phyloP scores from a whole-genome alignment of 176 grass and related monocot genomes.

The Aegilops longissima region DNA sequence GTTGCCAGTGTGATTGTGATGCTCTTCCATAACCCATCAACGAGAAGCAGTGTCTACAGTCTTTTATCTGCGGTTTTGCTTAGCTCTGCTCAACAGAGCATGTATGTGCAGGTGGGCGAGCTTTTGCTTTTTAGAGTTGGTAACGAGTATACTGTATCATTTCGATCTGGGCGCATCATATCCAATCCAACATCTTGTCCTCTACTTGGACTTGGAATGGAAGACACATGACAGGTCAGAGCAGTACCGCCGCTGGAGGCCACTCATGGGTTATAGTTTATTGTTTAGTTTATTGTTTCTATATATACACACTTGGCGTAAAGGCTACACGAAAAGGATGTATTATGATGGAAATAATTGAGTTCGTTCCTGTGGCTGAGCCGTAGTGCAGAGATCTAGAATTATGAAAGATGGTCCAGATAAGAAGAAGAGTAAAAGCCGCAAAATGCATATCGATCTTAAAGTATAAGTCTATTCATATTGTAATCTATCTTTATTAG shows the following conservation, averaged over 20 bases:
- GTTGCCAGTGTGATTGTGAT: no score
- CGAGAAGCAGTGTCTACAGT: background rate
- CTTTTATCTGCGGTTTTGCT: no score
- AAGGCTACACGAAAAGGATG: slow-evolving; percentile 32
- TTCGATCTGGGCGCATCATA: background rate
- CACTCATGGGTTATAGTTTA: no score
- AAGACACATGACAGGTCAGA: slow-evolving; percentile 1
- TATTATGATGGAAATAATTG: background rate
- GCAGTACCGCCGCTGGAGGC: no score
- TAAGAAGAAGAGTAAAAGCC: background rate
- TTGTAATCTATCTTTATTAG: no score
- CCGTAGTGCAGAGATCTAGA: background rate
- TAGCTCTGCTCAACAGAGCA: no score
- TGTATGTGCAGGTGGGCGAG: background rate
- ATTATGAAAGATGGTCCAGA: background rate
- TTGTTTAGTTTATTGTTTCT: no score
- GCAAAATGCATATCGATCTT: background rate
- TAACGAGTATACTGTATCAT: background rate
- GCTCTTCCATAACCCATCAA: background rate
- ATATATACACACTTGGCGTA: slow-evolving; percentile 7
- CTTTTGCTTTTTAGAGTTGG: slow-evolving; percentile 14
- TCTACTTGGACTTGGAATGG: slow-evolving; percentile 20
- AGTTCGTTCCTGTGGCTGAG: background rate
- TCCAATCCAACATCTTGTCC: background rate
- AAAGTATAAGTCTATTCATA: no score